Evolutionary conservation across 805 yeast species (phyloP).

Genomic region (Brettanomyces naardenensis): DNA sequence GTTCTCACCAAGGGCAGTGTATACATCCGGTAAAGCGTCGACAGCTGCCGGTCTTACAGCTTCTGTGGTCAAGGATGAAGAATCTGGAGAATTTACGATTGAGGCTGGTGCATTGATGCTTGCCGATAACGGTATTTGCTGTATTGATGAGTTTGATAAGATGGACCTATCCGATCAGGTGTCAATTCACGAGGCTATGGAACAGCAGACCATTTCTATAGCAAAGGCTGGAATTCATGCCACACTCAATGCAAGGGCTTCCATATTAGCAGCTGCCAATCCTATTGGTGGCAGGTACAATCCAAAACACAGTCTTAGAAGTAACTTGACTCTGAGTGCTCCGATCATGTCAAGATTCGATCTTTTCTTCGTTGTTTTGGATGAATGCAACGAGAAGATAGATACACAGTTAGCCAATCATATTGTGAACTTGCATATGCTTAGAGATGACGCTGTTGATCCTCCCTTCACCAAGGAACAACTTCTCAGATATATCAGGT

Average conservation of each 20-base stretch:
- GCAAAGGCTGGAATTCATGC: constrained; percentile 99
- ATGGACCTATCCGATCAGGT: constrained; percentile 96
- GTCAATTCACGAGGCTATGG: constrained; percentile 99
- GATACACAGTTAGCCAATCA: constrained; percentile 89
- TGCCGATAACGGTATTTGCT: constrained; percentile 97
- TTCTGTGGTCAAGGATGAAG: constrained; percentile 95
- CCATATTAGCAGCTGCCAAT: constrained; percentile 97
- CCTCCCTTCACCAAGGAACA: constrained; percentile 90
- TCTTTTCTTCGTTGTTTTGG: constrained; percentile 86
- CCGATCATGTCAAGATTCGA: constrained; percentile 99
- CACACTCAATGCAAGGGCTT: constrained; percentile 91
- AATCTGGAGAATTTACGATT: constrained; percentile 92
- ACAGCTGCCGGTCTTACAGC: constrained; percentile 99
- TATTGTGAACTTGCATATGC: constrained; percentile 88
- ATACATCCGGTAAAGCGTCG: constrained; percentile 97
- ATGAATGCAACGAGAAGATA: constrained; percentile 85
- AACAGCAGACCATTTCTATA: constrained; percentile 96
- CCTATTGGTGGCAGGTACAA: constrained; percentile 97
- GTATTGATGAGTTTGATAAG: constrained; percentile 97
- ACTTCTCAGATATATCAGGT: constrained; percentile 77
- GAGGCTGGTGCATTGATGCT: constrained; percentile 99
- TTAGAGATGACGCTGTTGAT: constrained; percentile 78
- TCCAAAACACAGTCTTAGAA: constrained; percentile 71
- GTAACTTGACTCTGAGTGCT: constrained; percentile 91
- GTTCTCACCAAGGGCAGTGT: constrained; percentile 89